Percentiles rank a stretch among this genome's conserved stretches.
These are phyloP conservation scores for Letharia columbiana DNA, from an alignment of 495 filamentous ascomycete species.

Conservation along the genomic window DNA sequence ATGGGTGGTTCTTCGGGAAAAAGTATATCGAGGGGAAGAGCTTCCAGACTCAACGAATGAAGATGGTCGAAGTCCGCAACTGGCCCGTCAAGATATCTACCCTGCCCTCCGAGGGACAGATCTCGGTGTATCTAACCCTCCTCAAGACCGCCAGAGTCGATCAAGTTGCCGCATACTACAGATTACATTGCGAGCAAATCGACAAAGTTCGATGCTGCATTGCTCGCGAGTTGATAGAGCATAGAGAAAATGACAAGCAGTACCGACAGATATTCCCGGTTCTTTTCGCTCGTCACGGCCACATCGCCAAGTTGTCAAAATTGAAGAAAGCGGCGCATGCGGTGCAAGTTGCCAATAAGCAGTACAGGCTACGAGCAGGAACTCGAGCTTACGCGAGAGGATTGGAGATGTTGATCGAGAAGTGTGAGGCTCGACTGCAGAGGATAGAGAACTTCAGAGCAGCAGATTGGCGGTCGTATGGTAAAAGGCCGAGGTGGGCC, in stretches of 20 bases:
- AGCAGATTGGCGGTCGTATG: neutral
- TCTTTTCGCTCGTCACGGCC: neutral
- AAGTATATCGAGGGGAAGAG: neutral
- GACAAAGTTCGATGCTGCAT: neutral
- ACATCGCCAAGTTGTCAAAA: neutral
- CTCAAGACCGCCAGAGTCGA: neutral
- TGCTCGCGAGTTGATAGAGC: neutral
- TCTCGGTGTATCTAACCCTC: neutral
- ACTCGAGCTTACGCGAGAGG: neutral
- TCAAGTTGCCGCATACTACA: slow-evolving; percentile 1
- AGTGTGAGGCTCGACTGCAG: neutral
- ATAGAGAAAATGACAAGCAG: neutral
- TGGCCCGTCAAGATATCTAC: neutral
- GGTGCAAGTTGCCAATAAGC: neutral
- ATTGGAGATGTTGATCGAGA: neutral
- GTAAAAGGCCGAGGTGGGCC: neutral
- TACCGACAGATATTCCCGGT: neutral
- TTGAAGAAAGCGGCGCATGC: neutral
- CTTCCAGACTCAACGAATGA: neutral
- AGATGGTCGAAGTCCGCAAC: neutral
- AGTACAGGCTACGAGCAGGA: neutral
- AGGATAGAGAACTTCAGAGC: neutral
- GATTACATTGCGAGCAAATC: neutral
- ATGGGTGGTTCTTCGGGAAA: neutral
- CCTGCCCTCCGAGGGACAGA: neutral